Evolutionary conservation across 2,329 filamentous ascomycete genomes (phyloP).

Genomic region (Cercospora beticola): DNA sequence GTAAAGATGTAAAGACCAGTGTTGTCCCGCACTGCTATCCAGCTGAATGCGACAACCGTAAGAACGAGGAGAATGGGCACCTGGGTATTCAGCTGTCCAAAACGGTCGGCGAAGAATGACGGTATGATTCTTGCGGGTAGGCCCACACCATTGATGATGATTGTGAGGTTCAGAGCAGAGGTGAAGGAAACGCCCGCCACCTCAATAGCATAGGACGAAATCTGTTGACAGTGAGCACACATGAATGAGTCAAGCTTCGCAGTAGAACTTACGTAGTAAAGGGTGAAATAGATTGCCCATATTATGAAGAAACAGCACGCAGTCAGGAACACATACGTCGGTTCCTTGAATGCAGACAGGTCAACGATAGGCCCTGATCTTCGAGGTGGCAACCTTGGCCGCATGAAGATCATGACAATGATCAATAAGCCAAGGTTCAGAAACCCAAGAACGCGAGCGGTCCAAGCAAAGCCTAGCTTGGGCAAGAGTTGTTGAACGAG

Average conservation of each 20-base stretch:
- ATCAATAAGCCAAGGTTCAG: conserved; percentile 52
- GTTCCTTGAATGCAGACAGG: conserved; percentile 43
- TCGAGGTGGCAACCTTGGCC: conserved; percentile 45
- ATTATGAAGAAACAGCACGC: conserved; percentile 36
- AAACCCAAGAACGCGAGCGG: conserved; percentile 61
- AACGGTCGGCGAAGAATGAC: conserved; percentile 54
- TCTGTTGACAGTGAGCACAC: conserved; percentile 15
- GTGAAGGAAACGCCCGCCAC: conserved; percentile 45
- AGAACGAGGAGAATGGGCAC: conserved; percentile 50
- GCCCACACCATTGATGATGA: conserved; percentile 60
- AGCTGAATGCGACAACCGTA: conserved; percentile 55
- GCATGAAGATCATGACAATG: conserved; percentile 41
- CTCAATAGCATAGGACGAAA: conserved; percentile 40
- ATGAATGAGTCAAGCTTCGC: neutral
- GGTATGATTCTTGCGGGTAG: conserved; percentile 55
- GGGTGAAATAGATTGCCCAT: conserved; percentile 44
- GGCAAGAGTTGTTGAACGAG: conserved; percentile 56
- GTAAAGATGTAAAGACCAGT: conserved; percentile 47
- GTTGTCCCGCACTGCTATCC: conserved; percentile 52
- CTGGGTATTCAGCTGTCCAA: conserved; percentile 58
- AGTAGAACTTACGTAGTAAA: conserved; percentile 44
- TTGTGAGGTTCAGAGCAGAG: conserved; percentile 54
- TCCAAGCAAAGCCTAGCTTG: conserved; percentile 63
- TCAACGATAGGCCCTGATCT: conserved; percentile 47
- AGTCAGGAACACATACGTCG: conserved; percentile 42